phyloP scores from a whole-genome alignment of 208 protist species.

The Trypanosoma avium region DNA sequence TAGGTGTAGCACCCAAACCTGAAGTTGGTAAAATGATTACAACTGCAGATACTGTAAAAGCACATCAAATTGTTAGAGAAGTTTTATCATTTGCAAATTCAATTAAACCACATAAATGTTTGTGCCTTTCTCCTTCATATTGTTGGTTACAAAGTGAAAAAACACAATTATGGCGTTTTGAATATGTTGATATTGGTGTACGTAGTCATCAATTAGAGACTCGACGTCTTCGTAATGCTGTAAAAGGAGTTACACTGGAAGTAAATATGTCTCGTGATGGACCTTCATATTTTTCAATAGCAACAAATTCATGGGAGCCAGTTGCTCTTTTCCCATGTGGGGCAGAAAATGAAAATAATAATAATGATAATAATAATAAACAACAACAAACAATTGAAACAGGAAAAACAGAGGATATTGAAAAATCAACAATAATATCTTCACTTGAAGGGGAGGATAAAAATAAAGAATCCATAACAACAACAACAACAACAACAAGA shows the following conservation, averaged over 20 bases:
- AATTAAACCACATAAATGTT: constrained; percentile 41
- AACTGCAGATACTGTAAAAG: constrained; percentile 23
- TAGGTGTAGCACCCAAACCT: constrained; percentile 37
- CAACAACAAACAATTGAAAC: not conserved
- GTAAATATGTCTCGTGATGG: constrained; percentile 35
- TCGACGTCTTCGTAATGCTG: constrained; percentile 47
- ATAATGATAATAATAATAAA: not conserved
- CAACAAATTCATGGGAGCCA: constrained; percentile 25
- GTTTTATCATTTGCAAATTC: constrained; percentile 39
- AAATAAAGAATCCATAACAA: not conserved
- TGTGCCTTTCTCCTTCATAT: constrained; percentile 77
- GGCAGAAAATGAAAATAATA: not conserved
- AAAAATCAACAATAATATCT: not conserved
- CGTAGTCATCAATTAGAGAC: constrained; percentile 34
- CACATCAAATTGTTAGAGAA: constrained; percentile 31
- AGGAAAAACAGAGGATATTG: not conserved
- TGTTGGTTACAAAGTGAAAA: constrained; percentile 65
- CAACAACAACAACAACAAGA: too few species aligned
- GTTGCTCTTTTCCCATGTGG: constrained; percentile 33
- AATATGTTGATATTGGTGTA: constrained; percentile 77
- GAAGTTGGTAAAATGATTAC: constrained; percentile 54
- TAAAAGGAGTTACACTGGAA: constrained; percentile 32
- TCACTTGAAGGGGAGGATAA: not conserved
- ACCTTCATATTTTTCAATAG: constrained; percentile 17
- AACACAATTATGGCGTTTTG: constrained; percentile 66